Evolutionary conservation across 2,329 filamentous ascomycete species (phyloP).

Genomic region (Myriosclerotinia curreyana): DNA sequence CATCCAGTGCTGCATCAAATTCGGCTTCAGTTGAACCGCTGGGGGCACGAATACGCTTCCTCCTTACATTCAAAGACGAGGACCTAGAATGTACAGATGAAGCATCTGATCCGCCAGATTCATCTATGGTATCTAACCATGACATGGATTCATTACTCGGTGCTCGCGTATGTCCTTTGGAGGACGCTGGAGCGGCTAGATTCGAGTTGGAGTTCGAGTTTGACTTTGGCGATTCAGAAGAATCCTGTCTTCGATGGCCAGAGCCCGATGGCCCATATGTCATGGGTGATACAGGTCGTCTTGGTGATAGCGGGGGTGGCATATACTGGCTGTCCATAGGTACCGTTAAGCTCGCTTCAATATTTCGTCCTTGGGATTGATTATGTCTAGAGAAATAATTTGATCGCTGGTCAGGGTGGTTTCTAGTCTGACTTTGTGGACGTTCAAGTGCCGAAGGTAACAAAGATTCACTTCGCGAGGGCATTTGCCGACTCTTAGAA

Average conservation of each 20-base stretch:
- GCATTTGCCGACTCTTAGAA: conserved; percentile 33
- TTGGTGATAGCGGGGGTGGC: conserved; percentile 68
- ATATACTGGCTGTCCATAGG: conserved; percentile 59
- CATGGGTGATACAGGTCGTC: conserved; percentile 52
- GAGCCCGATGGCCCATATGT: conserved; percentile 37
- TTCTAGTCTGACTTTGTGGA: conserved; percentile 35
- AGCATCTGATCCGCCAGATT: conserved; percentile 75
- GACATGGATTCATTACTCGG: conserved; percentile 79
- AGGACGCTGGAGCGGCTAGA: conserved; percentile 35
- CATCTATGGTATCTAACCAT: conserved; percentile 92
- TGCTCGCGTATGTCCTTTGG: conserved; percentile 50
- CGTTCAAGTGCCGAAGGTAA: conserved; percentile 37
- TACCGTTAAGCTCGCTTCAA: conserved; percentile 43
- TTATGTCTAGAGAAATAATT: conserved; percentile 14
- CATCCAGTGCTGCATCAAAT: conserved; percentile 91
- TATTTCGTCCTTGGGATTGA: conserved; percentile 12
- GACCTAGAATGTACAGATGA: conserved; percentile 80
- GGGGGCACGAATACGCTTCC: conserved; percentile 64
- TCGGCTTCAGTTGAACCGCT: conserved; percentile 80
- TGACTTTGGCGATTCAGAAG: conserved; percentile 3
- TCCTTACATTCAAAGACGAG: conserved; percentile 64
- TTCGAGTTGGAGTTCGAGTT: conserved; percentile 6
- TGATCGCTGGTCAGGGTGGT: conserved; percentile 32
- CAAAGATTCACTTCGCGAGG: conserved; percentile 40
- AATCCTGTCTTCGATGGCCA: conserved; percentile 35